A percentile compares a stretch with the other conserved stretches of the same genome.
These are phyloP conservation scores for Pseudonitzschia delicatissima DNA, from an alignment of 108 stramenopile species.

Conservation along the genomic window DNA sequence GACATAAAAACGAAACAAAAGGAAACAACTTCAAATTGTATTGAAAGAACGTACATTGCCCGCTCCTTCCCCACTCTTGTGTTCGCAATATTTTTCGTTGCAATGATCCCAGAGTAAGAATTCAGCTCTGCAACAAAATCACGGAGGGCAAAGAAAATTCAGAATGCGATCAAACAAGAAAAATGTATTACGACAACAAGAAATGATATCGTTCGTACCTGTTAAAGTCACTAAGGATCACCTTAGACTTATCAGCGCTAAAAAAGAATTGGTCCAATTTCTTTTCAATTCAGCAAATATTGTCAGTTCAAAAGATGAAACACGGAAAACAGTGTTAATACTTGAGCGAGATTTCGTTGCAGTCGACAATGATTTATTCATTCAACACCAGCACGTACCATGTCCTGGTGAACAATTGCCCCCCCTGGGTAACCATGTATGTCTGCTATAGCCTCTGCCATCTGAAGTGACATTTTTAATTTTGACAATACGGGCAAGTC, in stretches of 20 bases:
- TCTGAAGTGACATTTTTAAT: slow-evolving; percentile 45
- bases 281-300: slow-evolving; percentile 32
- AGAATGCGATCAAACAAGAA: neutral
- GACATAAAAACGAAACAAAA: slow-evolving; percentile 1
- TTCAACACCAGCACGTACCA: no score
- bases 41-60: slow-evolving; percentile 37
- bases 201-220: neutral
- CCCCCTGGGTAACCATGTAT: slow-evolving; percentile 65
- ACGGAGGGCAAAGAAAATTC: neutral
- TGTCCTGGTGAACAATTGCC: slow-evolving; percentile 70
- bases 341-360: no score
- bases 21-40: neutral
- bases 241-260: slow-evolving; percentile 26
- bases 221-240: slow-evolving; percentile 77
- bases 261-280: slow-evolving; percentile 64
- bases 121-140: slow-evolving; percentile 41
- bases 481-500: slow-evolving; percentile 52
- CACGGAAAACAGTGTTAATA: no score
- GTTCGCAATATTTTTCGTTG: slow-evolving; percentile 54
- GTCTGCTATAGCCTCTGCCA: slow-evolving; percentile 73
- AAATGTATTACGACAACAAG: neutral
- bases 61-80: slow-evolving; percentile 48
- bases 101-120: slow-evolving; percentile 55
- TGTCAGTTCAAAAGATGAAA: neutral
- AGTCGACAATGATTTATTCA: no score